Percentiles rank a stretch among this genome's conserved stretches.
phyloP scores from a whole-genome alignment of 1,284 basidiomycete species.

The Mycosarcoma mackinlayi region DNA sequence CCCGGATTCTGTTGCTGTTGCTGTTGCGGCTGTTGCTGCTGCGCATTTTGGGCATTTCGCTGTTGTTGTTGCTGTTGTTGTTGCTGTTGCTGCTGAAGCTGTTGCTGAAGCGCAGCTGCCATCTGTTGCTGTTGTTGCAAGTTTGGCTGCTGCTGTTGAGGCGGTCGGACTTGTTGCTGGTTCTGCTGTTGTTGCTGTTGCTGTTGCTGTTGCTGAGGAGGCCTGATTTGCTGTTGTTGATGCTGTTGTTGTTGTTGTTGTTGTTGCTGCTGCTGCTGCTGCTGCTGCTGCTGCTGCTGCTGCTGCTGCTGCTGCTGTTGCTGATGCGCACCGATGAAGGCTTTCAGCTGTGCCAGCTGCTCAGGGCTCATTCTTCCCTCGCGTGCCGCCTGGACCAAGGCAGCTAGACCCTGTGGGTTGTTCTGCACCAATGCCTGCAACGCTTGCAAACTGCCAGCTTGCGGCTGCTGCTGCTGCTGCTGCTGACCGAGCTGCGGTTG shows the following conservation, averaged over 20 bases:
- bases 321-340: constrained; percentile 50
- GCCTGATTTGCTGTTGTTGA: constrained; percentile 14
- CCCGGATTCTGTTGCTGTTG: constrained; percentile 20
- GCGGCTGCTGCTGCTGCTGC: constrained; percentile 29
- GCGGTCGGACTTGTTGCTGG: constrained; percentile 10
- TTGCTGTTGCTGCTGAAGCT: constrained; percentile 19
- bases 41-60: constrained; percentile 5
- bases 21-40: constrained; percentile 26
- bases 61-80: constrained; percentile 23
- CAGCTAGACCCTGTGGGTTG: constrained; percentile 57
- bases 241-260: constrained; percentile 21
- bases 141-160: constrained; percentile 16
- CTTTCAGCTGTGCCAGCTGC: constrained; percentile 55
- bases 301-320: constrained; percentile 30
- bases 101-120: constrained; percentile 25
- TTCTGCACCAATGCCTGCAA: constrained; percentile 56
- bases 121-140: constrained; percentile 34
- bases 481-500: constrained; percentile 26
- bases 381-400: constrained; percentile 56
- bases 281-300: constrained; percentile 16
- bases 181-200: constrained; percentile 31
- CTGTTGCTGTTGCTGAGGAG: constrained; percentile 21
- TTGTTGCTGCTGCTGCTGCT: constrained; percentile 21
- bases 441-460: constrained; percentile 44
- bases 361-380: constrained; percentile 59